Evolutionary conservation across 208 protist species (phyloP), one percentile per base, ranked within the genome.

Genomic region (Crithidia expoeki): DNA sequence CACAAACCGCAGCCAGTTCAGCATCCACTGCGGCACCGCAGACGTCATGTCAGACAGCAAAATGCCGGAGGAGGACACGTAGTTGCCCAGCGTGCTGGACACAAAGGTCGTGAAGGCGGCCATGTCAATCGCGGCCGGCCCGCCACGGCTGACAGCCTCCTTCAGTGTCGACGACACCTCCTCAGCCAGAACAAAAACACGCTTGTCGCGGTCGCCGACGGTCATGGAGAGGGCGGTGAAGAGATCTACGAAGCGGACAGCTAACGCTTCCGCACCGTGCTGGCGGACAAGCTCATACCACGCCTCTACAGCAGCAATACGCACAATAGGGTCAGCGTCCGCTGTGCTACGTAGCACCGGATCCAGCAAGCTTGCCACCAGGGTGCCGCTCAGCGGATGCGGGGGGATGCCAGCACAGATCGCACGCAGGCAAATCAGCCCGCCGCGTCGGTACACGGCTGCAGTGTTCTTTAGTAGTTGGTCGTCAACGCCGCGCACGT

Each of bases 231-330:
- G 64, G 3, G 82, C 84, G 11, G 53, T 59, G 61, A 94, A 90
- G n/a, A 91, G 53, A 23, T 88, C 73, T 4, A 62, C 51, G 47
- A 94, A 86, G 46, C 81, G 81, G 4, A 64, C 11, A 12, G 75
- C 55, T 33, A 89, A 49, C 32, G 81, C 65, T 46, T 86, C 84
- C 4, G 34, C 36, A 47, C 79, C 72, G 25, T 89, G 67, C 21
- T 80, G 53, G 0, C 80, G 77, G 28, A 89, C 70, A 34, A 92
- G 65, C 11, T 80, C 77, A 68, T 94, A 86, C 33, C 67, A 70
- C 19, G 83, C 80, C 63, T 94, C 89, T 32, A 90, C 61, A n/a
- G 89, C 84, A 7, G 82, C 82, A n/a, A 92, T 46, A 21, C 89
- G 81, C 17, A 94, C 89, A 9, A 83, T 61, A 2, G 79, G 70